Evolutionary conservation across 2,329 filamentous ascomycete genomes (phyloP).

Genomic region (Zopfia rhizophila): DNA sequence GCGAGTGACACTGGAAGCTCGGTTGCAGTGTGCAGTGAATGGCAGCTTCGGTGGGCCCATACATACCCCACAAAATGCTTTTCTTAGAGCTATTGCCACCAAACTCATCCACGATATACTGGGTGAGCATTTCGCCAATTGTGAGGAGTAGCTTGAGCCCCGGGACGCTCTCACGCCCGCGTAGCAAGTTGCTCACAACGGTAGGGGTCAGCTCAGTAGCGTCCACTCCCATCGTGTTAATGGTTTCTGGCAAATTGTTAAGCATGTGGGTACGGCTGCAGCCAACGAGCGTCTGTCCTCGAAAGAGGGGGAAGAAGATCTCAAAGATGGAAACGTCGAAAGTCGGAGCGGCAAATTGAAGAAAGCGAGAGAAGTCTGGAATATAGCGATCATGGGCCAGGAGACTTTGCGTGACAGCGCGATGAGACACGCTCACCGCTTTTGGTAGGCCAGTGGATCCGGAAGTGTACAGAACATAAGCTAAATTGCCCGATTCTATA

Average conservation of each 20-base stretch:
- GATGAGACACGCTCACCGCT: conserved; percentile 84
- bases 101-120: conserved; percentile 80
- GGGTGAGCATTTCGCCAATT: conserved; percentile 92
- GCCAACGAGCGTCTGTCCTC: conserved; percentile 77
- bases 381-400: conserved; percentile 83
- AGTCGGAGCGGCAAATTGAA: conserved; percentile 91
- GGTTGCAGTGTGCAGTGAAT: conserved; percentile 88
- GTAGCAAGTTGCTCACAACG: conserved; percentile 80
- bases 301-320: conserved; percentile 86
- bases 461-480: conserved; percentile 95
- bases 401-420: conserved; percentile 81
- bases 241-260: conserved; percentile 75
- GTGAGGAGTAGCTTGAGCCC: conserved; percentile 78
- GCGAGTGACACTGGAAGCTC: conserved; percentile 65
- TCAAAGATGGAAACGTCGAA: conserved; percentile 97
- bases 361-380: conserved; percentile 79
- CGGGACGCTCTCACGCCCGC: conserved; percentile 73
- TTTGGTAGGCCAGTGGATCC: conserved; percentile 91
- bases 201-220: conserved; percentile 91
- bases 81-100: conserved; percentile 64
- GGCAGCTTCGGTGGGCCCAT: conserved; percentile 90
- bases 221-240: conserved; percentile 75
- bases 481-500: conserved; percentile 58
- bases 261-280: conserved; percentile 77
- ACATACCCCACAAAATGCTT: conserved; percentile 89